Evolutionary conservation across 306 rosid species (phyloP).

Genomic region (Hippophae tibetana): DNA sequence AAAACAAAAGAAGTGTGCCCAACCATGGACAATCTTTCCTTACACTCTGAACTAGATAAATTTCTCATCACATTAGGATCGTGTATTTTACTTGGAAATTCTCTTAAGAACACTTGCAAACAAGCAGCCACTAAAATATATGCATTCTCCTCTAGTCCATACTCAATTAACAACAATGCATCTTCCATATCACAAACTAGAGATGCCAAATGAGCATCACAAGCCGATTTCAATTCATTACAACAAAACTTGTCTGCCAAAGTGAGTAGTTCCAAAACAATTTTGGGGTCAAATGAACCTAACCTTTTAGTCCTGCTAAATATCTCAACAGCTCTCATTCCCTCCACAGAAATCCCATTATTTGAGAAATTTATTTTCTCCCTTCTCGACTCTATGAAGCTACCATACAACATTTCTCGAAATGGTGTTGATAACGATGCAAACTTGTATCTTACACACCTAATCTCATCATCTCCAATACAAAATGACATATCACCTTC

Average conservation of each 20-base stretch:
- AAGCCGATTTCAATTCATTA: constrained; percentile 66
- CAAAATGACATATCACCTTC: constrained; percentile 57
- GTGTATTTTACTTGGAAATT: constrained; percentile 56
- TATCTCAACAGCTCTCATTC: constrained; percentile 55
- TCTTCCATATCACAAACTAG: constrained; percentile 55
- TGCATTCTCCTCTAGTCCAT: constrained; percentile 69
- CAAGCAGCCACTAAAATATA: constrained; percentile 74
- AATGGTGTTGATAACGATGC: constrained; percentile 62
- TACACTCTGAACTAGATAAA: constrained; percentile 65
- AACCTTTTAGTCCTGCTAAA: constrained; percentile 61
- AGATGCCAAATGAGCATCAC: constrained; percentile 60
- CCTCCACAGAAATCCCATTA: constrained; percentile 51
- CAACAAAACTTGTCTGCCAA: constrained; percentile 72
- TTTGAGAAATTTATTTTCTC: constrained; percentile 63
- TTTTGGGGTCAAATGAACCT: constrained; percentile 28
- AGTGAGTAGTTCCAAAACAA: constrained; percentile 56
- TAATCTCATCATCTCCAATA: constrained; percentile 56
- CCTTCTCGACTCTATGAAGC: constrained; percentile 50
- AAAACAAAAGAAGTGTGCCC: constrained; percentile 65
- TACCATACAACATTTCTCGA: constrained; percentile 68
- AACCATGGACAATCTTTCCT: constrained; percentile 41
- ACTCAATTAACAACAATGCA: constrained; percentile 52
- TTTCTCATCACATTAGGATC: constrained; percentile 35
- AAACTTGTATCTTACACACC: constrained; percentile 51
- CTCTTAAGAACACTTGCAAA: constrained; percentile 75